Evolutionary conservation across 148 eudicot genomes (phyloP).

Genomic region (Fallopia convolvulus): DNA sequence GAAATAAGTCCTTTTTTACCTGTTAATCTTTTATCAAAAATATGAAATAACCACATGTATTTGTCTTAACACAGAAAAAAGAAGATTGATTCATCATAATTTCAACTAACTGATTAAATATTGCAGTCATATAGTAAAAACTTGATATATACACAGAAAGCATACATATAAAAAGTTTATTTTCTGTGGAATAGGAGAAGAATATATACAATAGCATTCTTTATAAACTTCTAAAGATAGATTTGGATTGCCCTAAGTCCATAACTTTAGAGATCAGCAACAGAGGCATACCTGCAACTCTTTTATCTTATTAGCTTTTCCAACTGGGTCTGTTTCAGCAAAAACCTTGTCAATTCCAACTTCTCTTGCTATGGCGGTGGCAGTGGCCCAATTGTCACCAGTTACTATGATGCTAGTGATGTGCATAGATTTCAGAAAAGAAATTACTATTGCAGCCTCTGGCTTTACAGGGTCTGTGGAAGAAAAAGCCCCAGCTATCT

Average conservation of each 20-base stretch:
- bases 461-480: conserved; percentile 96
- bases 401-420: conserved; percentile 91
- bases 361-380: conserved; percentile 70
- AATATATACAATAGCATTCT: too few species aligned
- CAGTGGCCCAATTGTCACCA: conserved; percentile 97
- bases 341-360: conserved; percentile 70
- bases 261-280: background rate
- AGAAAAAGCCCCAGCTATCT: conserved; percentile 78
- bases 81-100: too few species aligned
- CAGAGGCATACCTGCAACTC: conserved; percentile 69
- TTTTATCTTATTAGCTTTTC: conserved; percentile 84
- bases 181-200: too few species aligned
- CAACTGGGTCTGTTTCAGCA: conserved; percentile 91
- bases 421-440: conserved; percentile 61
- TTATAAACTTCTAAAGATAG: too few species aligned
- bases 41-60: too few species aligned
- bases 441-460: conserved; percentile 69
- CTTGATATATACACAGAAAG: too few species aligned
- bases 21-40: too few species aligned
- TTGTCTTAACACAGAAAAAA: too few species aligned
- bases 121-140: too few species aligned
- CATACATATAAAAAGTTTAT: too few species aligned
- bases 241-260: background rate
- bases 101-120: too few species aligned
- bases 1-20: too few species aligned